A percentile compares a stretch with the other conserved stretches of the same genome.
phyloP scores from a whole-genome alignment of 352 stramenopile species.

The Phytophthora nicotianae region DNA sequence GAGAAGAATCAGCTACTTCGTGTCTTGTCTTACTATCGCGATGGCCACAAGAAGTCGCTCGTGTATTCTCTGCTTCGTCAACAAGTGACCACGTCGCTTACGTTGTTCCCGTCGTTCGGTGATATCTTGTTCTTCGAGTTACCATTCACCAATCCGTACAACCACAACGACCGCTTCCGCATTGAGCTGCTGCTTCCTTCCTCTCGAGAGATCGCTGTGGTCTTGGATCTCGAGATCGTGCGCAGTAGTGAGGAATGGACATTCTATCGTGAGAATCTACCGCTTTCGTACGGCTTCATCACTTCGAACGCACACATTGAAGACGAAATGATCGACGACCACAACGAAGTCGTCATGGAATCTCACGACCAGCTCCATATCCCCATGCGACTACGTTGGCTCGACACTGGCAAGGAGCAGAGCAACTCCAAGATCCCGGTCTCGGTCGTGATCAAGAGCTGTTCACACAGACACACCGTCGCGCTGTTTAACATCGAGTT shows the following conservation, averaged over 20 bases:
- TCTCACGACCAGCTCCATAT: constrained; percentile 83
- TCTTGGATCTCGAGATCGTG: constrained; percentile 80
- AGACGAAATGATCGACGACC: constrained; percentile 93
- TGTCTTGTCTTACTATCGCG: constrained; percentile 92
- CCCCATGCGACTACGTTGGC: constrained; percentile 88
- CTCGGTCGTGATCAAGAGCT: constrained; percentile 83
- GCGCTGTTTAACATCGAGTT: constrained; percentile 89
- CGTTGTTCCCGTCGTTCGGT: constrained; percentile 82
- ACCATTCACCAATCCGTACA: constrained; percentile 91
- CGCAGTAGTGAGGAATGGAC: constrained; percentile 82
- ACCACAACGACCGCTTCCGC: constrained; percentile 89
- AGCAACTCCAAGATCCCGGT: constrained; percentile 39
- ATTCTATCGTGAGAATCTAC: constrained; percentile 75
- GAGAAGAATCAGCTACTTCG: constrained; percentile 88
- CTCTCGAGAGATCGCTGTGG: constrained; percentile 31
- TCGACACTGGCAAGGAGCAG: constrained; percentile 36
- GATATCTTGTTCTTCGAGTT: constrained; percentile 90
- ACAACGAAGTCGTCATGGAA: constrained; percentile 88
- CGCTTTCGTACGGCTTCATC: constrained; percentile 50
- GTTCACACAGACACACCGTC: constrained; percentile 90
- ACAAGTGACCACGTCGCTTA: constrained; percentile 87
- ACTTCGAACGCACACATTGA: constrained; percentile 62
- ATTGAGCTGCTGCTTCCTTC: constrained; percentile 76
- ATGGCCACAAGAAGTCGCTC: constrained; percentile 94
- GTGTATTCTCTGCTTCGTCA: constrained; percentile 90